Conservation (phyloP, 495 filamentous ascomycete species). For the Letharia lupina region DNA sequence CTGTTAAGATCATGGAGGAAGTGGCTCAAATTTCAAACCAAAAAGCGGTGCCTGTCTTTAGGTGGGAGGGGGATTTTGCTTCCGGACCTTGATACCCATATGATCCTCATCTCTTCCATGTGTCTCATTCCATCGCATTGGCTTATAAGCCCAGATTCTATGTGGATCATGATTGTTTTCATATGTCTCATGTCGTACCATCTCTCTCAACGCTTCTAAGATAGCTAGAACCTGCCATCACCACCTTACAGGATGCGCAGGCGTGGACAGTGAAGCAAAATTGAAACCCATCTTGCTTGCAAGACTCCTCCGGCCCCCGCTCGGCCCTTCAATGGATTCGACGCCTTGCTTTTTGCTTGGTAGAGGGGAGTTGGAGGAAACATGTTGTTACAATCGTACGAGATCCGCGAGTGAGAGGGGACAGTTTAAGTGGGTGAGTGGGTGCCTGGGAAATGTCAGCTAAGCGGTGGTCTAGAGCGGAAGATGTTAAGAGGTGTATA, state of each 20-base stretch:
- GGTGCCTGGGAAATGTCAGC: not conserved
- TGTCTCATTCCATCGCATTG: not conserved
- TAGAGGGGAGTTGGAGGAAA: constrained; percentile 20
- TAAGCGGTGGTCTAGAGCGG: not conserved
- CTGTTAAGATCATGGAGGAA: not conserved
- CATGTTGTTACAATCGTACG: not conserved
- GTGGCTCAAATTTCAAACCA: not conserved
- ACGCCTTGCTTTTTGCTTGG: constrained; percentile 17
- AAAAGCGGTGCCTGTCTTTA: too few relatives aligned
- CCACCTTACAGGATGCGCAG: constrained; percentile 45
- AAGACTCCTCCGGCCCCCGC: constrained; percentile 15
- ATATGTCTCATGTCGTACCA: not conserved
- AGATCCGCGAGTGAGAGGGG: not conserved
- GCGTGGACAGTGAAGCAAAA: constrained; percentile 65
- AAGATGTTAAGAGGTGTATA: not conserved
- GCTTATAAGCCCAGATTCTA: not conserved
- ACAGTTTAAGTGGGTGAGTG: not conserved
- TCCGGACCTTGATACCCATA: not conserved
- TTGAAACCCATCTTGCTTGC: constrained; percentile 29
- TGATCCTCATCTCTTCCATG: not conserved
- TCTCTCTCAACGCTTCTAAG: constrained; percentile 40
- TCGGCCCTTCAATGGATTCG: constrained; percentile 25
- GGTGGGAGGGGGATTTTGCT: too few relatives aligned
- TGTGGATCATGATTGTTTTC: not conserved
- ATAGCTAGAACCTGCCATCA: constrained; percentile 61